A percentile compares a stretch with the other conserved stretches of the same genome.
Conservation (phyloP, 169 alveolate species). For the Plasmodium coatneyi region DNA sequence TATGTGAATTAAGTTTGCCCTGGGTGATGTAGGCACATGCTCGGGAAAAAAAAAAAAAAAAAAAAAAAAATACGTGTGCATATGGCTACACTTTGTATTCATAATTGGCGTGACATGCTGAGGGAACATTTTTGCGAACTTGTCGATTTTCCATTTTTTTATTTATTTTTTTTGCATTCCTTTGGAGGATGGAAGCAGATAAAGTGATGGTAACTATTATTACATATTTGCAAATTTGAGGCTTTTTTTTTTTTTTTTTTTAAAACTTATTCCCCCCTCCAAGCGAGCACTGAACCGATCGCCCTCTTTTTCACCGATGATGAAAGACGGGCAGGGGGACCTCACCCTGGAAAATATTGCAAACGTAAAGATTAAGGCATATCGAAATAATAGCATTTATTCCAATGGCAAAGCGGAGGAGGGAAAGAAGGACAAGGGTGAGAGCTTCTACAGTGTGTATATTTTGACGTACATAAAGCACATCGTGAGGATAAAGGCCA, state of each 20-base stretch:
- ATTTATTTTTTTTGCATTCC: not conserved
- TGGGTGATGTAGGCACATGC: not conserved
- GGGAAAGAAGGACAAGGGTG: not conserved
- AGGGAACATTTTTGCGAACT: not conserved
- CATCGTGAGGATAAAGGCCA: slow-evolving; percentile 55
- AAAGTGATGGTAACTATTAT: not conserved
- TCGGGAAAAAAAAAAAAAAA: not conserved
- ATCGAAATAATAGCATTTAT: slow-evolving; percentile 18
- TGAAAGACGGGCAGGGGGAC: slow-evolving; percentile 17
- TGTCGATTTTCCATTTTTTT: not conserved
- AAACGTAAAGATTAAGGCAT: slow-evolving; percentile 65
- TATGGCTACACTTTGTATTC: not conserved
- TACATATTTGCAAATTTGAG: not conserved
- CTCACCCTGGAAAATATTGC: slow-evolving; percentile 51
- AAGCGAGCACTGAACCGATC: not conserved
- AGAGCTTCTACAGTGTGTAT: slow-evolving; percentile 37
- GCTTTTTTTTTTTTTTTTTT: not conserved
- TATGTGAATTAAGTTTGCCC: not conserved
- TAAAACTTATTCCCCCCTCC: not conserved
- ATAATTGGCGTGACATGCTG: not conserved
- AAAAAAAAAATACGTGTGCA: slow-evolving; percentile 1
- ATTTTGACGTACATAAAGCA: slow-evolving; percentile 67
- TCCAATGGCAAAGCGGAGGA: slow-evolving; percentile 10
- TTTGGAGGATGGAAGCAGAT: not conserved
- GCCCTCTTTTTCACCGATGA: not conserved